Evolutionary conservation across 805 yeast genomes (phyloP), one percentile per base, ranked within the genome.

Genomic region (Starmerella kuoi): DNA sequence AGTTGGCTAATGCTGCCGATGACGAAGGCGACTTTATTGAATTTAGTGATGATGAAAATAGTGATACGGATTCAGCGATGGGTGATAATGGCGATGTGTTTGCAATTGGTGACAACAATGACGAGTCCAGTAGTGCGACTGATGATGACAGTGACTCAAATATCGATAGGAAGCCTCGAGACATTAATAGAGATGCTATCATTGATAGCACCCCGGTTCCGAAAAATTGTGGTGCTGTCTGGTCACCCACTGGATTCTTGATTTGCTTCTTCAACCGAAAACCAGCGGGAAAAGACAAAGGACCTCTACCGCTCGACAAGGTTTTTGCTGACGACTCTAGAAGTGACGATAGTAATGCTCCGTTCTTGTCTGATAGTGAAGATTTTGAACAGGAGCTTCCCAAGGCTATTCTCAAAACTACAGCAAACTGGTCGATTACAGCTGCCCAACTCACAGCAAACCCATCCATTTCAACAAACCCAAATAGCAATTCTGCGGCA

Each of bases 181-280:
- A 33, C 17, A 11, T 26, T 4, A 22, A 22, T 9, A 7, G 37
- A 18, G 37, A 33, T 5, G 72, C 64, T 7, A 53, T 50, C n/a
- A 24, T 76, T 54, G 94, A 84, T 55, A 77, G 84, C 31, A 83
- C 94, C 0, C 96, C 96, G 0, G 70, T 87, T 12, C 95, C 96
- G 0, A 86, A 83, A 55, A 91, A 86, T 8, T 87, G 95, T 64
- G 95, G 95, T 8, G 95, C 94, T 0, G 66, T 74, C 1, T 87
- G 95, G 95, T 69, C 93, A 0, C 70, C 75, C 11, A 70, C 74
- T 3, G 95, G 95, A 0, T 74, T 74, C 45, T 63, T 87, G 38
- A 79, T 87, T 1, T 83, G 94, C 55, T 87, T 87, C 54, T 85
- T 84, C 61, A 72, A 79, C 8, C 76, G 47, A 11, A 41, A 41